Base-by-base conservation (phyloP, 768 basidiomycete genomes). In the Suillus clintonianus region DNA sequence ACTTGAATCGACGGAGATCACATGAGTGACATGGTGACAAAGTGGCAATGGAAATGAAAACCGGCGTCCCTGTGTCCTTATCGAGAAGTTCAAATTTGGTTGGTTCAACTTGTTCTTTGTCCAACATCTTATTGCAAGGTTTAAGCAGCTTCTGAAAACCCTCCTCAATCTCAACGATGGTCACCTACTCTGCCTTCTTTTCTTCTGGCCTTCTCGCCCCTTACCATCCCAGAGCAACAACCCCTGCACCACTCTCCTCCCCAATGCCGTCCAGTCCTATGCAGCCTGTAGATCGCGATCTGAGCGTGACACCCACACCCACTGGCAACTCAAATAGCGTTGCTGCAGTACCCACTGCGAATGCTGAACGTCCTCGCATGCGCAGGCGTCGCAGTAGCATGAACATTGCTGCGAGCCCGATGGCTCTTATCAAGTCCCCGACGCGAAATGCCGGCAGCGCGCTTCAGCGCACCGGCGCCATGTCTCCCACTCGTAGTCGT, bases 201-300 rank as follows among this genome's bases (percentile, higher is more conserved):
- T 87, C 88, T 37, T 89, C 88, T 45, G 89, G 89, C 24, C 81
- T 90, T 41, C 84, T 89, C 42, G 88, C 88, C 15, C 79, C 84
- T 5, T 78, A 78, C 48, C 66, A 74, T 47, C 55, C 70, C 42
- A 61, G 70, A 67, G 68, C 68, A 55, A 61, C 71, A 32, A 63
- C 72, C 14, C 70, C 76, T 3, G 59, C 64, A 15, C 65, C 74
- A 30, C 70, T 72, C 0, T 74, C 74, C 30, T 76, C 70, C 9
- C 69, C 68, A 2, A 64, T 66, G 51, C 56, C 57, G 6, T 60
- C 69, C 42, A 68, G 53, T 36, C 64, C 67, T 19, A 66, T 66
- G 30, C 73, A 75, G 61, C 73, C 80, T 50, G 72, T 75, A 57
- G 82, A 84, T 64, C 66, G 70, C 48, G 72, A 78, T 48, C 57